Base-by-base conservation (phyloP, 805 yeast genomes). In the Pichia californica region DNA sequence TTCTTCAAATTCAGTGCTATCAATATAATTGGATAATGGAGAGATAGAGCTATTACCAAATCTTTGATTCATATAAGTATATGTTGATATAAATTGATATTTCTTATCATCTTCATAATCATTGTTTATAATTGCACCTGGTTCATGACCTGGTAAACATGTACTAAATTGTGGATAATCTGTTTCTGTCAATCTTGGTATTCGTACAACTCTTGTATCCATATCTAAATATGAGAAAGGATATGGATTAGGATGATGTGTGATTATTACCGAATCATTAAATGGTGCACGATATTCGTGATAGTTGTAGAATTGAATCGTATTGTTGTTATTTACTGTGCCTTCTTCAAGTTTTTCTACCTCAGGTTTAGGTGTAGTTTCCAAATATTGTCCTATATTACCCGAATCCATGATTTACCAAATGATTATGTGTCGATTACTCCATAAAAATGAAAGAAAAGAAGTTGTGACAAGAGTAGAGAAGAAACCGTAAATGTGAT, bases 241-340 rank as follows among this genome's bases (percentile, higher is more conserved):
- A 20, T 50, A 50, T 13, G 51, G 51, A 50, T 81, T 79, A 6
- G 88, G 88, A 54, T 81, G 83, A 59, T 83, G 89, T 27, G 81
- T 81, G 9, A 79, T 59, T 18, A 76, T 73, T 10, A 79, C 31
- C 7, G 28, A n/a, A 6, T 34, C 33, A 11, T 33, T 27, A 11
- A 20, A 19, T 7, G 38, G 36, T 8, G 45, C 39, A 14, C 48
- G 40, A 53, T 66, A 79, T 56, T 83, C 89, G 54, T 83, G 87
- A 52, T 80, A 81, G 56, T 83, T 83, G 70, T 79, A 83, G 56
- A 77, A 81, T 32, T 51, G 43, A n/a, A 15, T 19, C 13, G 26
- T 19, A 5, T 20, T 23, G 9, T 23, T 23, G 9, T 23, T 26
- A 23, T n/a, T 14, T 23, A 7, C 26, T 2, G 10, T 33, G 27